Base-by-base conservation (phyloP, 2,329 filamentous ascomycete species). In the Amauroascus verrucosus region DNA sequence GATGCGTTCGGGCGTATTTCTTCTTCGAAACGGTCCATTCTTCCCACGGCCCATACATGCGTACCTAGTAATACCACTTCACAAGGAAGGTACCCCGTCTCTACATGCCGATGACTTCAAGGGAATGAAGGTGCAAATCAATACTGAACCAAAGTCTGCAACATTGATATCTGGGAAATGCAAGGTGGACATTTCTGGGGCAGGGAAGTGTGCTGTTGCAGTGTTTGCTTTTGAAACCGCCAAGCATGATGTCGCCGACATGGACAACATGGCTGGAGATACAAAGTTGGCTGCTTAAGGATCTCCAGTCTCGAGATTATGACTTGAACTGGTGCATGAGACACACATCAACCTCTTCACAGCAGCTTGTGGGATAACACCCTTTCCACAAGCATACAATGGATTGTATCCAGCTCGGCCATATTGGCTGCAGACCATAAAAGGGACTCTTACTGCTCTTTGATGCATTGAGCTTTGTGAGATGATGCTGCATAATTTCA, bases 391-490 rank as follows among this genome's bases (percentile, higher is more conserved):
- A 43, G 13, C 40, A 43, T 43, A 43, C 40, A 43, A 43, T 3
- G 40, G 40, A 43, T 43, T 43, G 20, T 43, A 43, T 43, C 20
- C n/a, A 43, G 40, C 40, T 43, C 40, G 40, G 40, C 40, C 8
- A 43, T 43, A 43, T 43, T 4, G 40, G 8, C n/a, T n/a, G 20
- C n/a, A n/a, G n/a, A 43, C 40, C 40, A 43, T 43, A 43, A 43
- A 43, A 43, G 40, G 40, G 16, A 43, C 40, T 43, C 40, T 43
- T 43, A 16, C 40, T 14, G 40, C 40, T 20, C 40, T 43, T 43
- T 16, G 22, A n/a, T 43, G 16, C 40, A 7, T n/a, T 20, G 16
- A 43, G 40, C 40, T 43, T 43, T 43, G 40, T 43, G 40, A 43
- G 6, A 43, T 43, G 40, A 43, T n/a, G 20, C 40, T 43, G 40